Conservation (phyloP, 768 basidiomycete genomes). For the Psilocybe tampanensis region DNA sequence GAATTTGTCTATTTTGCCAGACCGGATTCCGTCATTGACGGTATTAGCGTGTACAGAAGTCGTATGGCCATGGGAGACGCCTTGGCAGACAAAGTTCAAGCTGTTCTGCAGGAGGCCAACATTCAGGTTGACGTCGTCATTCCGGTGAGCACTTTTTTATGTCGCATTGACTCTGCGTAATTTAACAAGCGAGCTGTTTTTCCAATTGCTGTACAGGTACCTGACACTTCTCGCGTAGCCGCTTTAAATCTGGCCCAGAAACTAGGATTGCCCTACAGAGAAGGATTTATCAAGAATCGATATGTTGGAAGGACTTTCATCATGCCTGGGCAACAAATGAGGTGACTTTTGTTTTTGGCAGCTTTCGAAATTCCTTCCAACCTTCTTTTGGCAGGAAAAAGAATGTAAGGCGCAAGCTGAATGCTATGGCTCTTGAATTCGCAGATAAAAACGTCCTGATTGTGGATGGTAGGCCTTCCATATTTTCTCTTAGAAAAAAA, state of each 20-base stretch:
- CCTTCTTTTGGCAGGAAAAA: constrained; percentile 62
- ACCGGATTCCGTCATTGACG: constrained; percentile 96
- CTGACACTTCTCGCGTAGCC: constrained; percentile 95
- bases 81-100: constrained; percentile 84
- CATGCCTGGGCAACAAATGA: constrained; percentile 98
- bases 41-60: constrained; percentile 95
- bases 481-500: neutral
- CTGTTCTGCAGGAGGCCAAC: constrained; percentile 66
- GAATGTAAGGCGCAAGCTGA: constrained; percentile 93
- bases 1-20: constrained; percentile 99
- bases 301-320: constrained; percentile 99
- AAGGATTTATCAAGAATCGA: constrained; percentile 98
- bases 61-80: constrained; percentile 99
- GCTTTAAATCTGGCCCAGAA: constrained; percentile 95
- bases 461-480: constrained; percentile 83
- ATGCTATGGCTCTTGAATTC: constrained; percentile 99
- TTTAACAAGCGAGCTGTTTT: neutral
- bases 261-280: constrained; percentile 87
- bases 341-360: constrained; percentile 41
- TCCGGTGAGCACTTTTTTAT: constrained; percentile 56
- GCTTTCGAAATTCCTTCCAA: neutral
- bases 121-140: constrained; percentile 94
- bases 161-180: neutral
- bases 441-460: constrained; percentile 88
- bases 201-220: constrained; percentile 57